Evolutionary conservation across 2,329 filamentous ascomycete species (phyloP).

Genomic region (Lasiodiplodia sp.): DNA sequence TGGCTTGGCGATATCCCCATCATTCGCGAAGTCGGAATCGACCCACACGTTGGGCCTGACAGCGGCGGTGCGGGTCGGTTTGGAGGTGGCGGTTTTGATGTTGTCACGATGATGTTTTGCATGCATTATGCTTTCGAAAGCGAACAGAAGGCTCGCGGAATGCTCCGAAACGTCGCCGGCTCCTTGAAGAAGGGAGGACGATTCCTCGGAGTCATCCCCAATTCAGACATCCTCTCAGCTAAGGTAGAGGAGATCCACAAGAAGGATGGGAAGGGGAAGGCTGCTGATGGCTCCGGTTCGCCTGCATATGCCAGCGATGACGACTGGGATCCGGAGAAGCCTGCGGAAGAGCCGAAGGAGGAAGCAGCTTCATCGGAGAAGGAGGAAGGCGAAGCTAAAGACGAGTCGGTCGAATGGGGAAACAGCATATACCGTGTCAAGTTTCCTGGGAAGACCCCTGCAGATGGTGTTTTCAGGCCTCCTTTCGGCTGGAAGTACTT

Average conservation of each 20-base stretch:
- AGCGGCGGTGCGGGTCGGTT: constrained; percentile 67
- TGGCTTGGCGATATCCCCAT: constrained; percentile 82
- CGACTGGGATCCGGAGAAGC: constrained; percentile 56
- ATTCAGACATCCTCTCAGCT: constrained; percentile 86
- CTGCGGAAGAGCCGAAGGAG: constrained; percentile 46
- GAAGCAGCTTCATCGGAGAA: constrained; percentile 35
- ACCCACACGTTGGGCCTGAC: constrained; percentile 68
- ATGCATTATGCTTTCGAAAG: constrained; percentile 99
- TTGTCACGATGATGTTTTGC: constrained; percentile 99
- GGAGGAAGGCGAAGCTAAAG: constrained; percentile 55
- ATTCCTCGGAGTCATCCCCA: constrained; percentile 96
- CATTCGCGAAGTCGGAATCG: constrained; percentile 86
- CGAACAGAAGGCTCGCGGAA: constrained; percentile 86
- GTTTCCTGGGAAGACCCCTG: constrained; percentile 82
- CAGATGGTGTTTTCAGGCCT: constrained; percentile 89
- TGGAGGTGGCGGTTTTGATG: constrained; percentile 83
- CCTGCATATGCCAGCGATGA: constrained; percentile 41
- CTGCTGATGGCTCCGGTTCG: constrained; percentile 36
- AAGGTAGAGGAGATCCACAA: constrained; percentile 81
- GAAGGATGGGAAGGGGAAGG: constrained; percentile 48
- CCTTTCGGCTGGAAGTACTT: constrained; percentile 98
- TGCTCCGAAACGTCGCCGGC: constrained; percentile 92
- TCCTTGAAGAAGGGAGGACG: constrained; percentile 91
- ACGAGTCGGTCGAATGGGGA: constrained; percentile 75
- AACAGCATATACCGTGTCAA: constrained; percentile 92